Base-by-base conservation (phyloP, 345 rosid genomes). In the Camelina neglecta region DNA sequence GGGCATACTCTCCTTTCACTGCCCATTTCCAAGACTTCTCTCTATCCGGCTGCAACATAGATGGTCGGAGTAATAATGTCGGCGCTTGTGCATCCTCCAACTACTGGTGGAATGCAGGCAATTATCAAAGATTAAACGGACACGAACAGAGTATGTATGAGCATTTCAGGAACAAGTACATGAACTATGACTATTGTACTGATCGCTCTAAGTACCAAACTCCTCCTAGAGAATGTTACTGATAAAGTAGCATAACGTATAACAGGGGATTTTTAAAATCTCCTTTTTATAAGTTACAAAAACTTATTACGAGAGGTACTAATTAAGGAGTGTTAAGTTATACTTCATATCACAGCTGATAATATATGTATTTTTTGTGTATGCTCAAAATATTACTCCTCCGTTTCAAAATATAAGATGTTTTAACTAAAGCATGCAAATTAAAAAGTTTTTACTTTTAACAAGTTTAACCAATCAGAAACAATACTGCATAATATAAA, bases 61-160 rank as follows among this genome's bases (percentile, higher is more conserved):
- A 16, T 57, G 60, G 39, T 71, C 44, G 42, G 4, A 71, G 72
- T 64, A 65, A 24, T 24, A 71, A 77, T 18, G 76, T 77, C 1
- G 72, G 20, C 1, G 26, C 76, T 71, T 49, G 69, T 51, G 69
- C 53, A 0, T 86, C 86, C 29, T 64, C 84, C 0, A 50, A 55
- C 8, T 83, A 84, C 56, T 86, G 92, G 97, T 89, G 98, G 97
- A 90, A 90, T 69, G 3, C 38, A 3, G 9, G 31, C 48, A 78
- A 77, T 7, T 80, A 58, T 66, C 73, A 65, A 72, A 23, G 73
- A 8, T 18, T 78, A 60, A 66, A 57, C 50, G 57, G 51, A n/a
- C n/a, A 41, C 29, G 69, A 78, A 67, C 64, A 78, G 11, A 60
- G 23, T 3, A 2, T 51, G 11, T 78, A 44, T 42, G 73, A 78